Evolutionary conservation across 2,329 filamentous ascomycete species (phyloP).

Genomic region (Colletotrichum lupini): DNA sequence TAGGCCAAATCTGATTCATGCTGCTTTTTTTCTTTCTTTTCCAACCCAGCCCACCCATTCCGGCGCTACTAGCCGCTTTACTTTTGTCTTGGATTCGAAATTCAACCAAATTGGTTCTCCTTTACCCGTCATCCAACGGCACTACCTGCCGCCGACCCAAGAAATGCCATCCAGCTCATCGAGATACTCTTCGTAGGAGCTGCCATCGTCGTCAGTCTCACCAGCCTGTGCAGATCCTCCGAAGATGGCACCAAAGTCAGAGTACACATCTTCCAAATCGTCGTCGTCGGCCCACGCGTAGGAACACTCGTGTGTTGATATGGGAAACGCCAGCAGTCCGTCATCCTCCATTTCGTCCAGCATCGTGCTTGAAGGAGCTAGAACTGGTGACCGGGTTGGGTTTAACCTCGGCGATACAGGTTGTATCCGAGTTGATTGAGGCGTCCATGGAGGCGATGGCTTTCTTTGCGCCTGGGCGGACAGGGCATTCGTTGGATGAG

Average conservation of each 20-base stretch:
- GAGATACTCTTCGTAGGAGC: conserved; percentile 65
- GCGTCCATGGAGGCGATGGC: neutral
- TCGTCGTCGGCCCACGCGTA: conserved; percentile 54
- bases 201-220: conserved; percentile 49
- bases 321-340: conserved; percentile 59
- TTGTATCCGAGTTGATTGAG: neutral
- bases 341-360: conserved; percentile 55
- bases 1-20: neutral
- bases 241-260: conserved; percentile 65
- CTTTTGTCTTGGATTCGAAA: neutral
- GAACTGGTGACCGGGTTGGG: conserved; percentile 36
- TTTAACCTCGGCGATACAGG: conserved; percentile 20
- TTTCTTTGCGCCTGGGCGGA: neutral
- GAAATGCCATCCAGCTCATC: conserved; percentile 67
- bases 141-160: conserved; percentile 46
- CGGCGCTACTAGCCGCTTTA: neutral
- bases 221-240: conserved; percentile 44
- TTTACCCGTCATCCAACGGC: neutral
- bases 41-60: neutral
- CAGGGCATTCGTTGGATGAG: neutral
- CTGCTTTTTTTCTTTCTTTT: neutral
- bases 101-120: too few species aligned
- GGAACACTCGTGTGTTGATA: conserved; percentile 55
- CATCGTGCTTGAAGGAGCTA: conserved; percentile 42
- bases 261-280: conserved; percentile 63